Evolutionary conservation across 2,329 filamentous ascomycete genomes (phyloP).

Genomic region (Xylaria polymorpha): DNA sequence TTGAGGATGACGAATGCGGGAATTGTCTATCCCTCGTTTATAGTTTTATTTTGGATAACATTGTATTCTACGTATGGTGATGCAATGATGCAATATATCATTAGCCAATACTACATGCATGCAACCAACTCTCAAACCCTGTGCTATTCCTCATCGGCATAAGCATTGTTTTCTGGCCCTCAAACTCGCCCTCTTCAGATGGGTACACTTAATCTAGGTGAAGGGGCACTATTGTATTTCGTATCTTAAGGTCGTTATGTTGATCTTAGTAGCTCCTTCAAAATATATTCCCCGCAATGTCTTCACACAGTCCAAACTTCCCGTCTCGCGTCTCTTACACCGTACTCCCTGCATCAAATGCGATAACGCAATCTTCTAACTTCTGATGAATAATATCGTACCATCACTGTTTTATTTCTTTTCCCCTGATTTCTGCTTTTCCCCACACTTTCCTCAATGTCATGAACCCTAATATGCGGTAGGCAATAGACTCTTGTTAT

Average conservation of each 20-base stretch:
- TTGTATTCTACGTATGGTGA: not conserved
- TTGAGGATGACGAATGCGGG: not conserved
- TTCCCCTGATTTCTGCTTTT: not conserved
- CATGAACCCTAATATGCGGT: no score
- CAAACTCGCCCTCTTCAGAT: not conserved
- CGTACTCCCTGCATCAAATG: not conserved
- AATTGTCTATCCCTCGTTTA: not conserved
- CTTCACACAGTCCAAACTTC: not conserved
- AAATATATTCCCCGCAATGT: not conserved
- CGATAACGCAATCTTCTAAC: not conserved
- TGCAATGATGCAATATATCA: not conserved
- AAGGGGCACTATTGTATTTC: not conserved
- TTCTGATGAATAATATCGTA: not conserved
- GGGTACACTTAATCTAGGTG: not conserved
- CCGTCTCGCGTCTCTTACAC: not conserved
- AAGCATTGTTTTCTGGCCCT: not conserved
- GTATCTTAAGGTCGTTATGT: no score
- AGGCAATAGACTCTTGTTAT: no score
- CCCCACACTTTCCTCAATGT: not conserved
- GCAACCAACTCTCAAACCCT: not conserved
- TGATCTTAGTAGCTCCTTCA: no score
- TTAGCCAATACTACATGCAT: not conserved
- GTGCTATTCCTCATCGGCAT: no score
- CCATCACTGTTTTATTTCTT: not conserved
- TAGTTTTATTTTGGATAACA: not conserved